A percentile compares a stretch with the other conserved stretches of the same genome.
Conservation (phyloP, 2,329 filamentous ascomycete genomes). For the Pyricularia grisea region DNA sequence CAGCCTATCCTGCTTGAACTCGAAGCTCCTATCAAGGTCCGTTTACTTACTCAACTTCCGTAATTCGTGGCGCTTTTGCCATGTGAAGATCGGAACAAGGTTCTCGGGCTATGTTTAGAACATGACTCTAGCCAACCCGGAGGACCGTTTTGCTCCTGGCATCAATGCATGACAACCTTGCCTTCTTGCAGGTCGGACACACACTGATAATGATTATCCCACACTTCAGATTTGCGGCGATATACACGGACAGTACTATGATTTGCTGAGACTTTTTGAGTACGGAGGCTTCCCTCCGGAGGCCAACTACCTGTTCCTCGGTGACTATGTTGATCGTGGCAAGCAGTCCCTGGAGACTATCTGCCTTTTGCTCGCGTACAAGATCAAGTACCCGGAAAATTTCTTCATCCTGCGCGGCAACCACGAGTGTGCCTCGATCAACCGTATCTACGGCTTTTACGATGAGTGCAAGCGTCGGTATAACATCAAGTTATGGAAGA, state of each 20-base stretch:
- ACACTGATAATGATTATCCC: background rate
- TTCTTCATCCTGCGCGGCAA: conserved; percentile 98
- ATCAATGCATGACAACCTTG: background rate
- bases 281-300: conserved; percentile 97
- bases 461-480: conserved; percentile 98
- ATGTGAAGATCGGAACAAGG: background rate
- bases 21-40: conserved; percentile 97
- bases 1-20: conserved; percentile 97
- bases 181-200: background rate
- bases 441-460: conserved; percentile 99
- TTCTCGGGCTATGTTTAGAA: background rate
- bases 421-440: conserved; percentile 98
- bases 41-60: conserved; percentile 15
- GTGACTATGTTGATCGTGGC: conserved; percentile 97
- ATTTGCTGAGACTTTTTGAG: conserved; percentile 93
- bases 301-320: conserved; percentile 98
- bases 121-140: background rate
- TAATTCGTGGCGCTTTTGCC: background rate
- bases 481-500: conserved; percentile 99
- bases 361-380: conserved; percentile 92
- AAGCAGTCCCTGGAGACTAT: conserved; percentile 99
- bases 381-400: conserved; percentile 99
- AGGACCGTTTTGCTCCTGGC: background rate
- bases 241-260: conserved; percentile 99
- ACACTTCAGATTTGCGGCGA: conserved; percentile 86